Base-by-base conservation (phyloP, 129 eudicot species). In the Solidago caesia region DNA sequence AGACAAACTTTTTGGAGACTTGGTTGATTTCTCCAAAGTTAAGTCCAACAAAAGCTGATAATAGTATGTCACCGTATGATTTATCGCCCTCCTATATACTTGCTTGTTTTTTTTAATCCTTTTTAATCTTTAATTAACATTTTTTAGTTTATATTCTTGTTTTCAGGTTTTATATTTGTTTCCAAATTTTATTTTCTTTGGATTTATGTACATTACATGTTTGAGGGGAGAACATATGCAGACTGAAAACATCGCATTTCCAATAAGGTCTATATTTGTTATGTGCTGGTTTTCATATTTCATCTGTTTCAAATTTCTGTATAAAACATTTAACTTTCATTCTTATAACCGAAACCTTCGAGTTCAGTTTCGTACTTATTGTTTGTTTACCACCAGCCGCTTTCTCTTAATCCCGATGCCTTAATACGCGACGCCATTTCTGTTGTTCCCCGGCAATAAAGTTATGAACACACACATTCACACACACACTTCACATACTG, bases 1-100 rank as follows among this genome's bases (percentile, higher is more conserved):
- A 65, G 98, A 89, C 61, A 89, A 83, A 79, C 82, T 92, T 44
- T 92, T 92, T 60, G 96, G 98, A 16, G 98, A 92, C 72, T 85
- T 92, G 61, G 96, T 92, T 73, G 90, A 89, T 74, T 86, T 92
- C 25, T 75, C 88, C 44, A 92, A 92, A 66, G 85, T 84, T 62
- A 92, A 92, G 82, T 82, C 88, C 8, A 77, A 76, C 55, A 88
- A 88, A 79, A 75, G 85, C 87, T 53, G 87, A 88, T 46, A 80
- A 88, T 46, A 80, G 87, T 68, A 79, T 56, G 61, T 56, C 9
- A 91, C 45, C 67, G 26, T 46, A 10, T 64, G 63, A 75, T 12
- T 39, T 74, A 74, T 25, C 72, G 55, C 56, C 14, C 25, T 46
- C 14, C 25, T 46, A 69, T 68, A 68, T 48, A 39, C 76, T 77